Percentiles rank a stretch among this genome's conserved stretches.
These are phyloP conservation scores for Botrytis medusae DNA, from an alignment of 2,329 filamentous ascomycete genomes.

Conservation along the genomic window DNA sequence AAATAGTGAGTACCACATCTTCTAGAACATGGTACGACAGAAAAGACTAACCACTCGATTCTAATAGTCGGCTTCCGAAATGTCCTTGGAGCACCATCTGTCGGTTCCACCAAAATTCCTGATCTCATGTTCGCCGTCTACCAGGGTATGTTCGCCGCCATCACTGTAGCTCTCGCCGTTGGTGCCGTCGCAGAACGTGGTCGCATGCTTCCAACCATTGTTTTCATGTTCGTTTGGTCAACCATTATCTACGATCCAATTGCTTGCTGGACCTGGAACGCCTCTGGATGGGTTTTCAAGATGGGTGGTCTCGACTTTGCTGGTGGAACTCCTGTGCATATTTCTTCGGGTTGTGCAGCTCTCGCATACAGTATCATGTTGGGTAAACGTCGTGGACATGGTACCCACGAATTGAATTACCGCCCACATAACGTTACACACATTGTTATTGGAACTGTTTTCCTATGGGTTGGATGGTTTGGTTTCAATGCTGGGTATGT, in stretches of 20 bases:
- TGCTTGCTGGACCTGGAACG: conserved; percentile 94
- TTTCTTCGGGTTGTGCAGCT: conserved; percentile 77
- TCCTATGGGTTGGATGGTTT: conserved; percentile 95
- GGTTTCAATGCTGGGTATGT: conserved; percentile 78
- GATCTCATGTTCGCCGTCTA: conserved; percentile 85
- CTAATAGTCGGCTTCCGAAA: conserved; percentile 64
- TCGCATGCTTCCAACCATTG: conserved; percentile 80
- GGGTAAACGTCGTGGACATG: conserved; percentile 69
- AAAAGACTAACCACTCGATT: conserved; percentile 3
- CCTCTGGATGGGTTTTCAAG: conserved; percentile 73
- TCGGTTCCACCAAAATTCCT: conserved; percentile 71
- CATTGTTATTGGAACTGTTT: conserved; percentile 88
- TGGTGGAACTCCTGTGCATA: conserved; percentile 87
- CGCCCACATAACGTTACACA: conserved; percentile 91
- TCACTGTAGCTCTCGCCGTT: conserved; percentile 81
- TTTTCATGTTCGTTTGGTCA: conserved; percentile 93
- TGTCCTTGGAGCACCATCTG: conserved; percentile 72
- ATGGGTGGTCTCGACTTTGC: conserved; percentile 87
- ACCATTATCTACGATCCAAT: conserved; percentile 90
- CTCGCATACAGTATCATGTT: conserved; percentile 91
- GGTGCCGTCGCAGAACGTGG: conserved; percentile 85
- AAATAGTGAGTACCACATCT: conserved; percentile 50
- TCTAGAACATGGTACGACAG: conserved; percentile 8
- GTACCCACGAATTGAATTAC: conserved; percentile 86
- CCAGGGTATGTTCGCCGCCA: conserved; percentile 84